Evolutionary conservation across 1,284 basidiomycete species (phyloP).

Genomic region (Boletus hoseneyae): DNA sequence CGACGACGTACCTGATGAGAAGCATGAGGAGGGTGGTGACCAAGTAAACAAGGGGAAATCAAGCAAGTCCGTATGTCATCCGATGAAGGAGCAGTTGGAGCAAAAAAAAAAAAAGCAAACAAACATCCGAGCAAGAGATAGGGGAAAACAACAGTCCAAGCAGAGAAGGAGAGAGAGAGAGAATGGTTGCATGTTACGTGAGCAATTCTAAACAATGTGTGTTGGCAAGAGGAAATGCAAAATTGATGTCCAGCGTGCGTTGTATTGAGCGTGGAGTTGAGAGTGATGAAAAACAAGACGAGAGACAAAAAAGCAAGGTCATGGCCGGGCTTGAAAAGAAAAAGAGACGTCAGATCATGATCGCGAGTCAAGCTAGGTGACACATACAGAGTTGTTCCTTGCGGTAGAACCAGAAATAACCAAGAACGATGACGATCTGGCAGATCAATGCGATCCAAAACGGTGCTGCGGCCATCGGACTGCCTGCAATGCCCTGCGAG

Average conservation of each 20-base stretch:
- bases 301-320: slow-evolving; percentile 5
- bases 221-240: background rate
- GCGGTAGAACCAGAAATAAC: slow-evolving; percentile 94
- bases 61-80: background rate
- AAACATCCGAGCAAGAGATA: background rate
- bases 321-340: slow-evolving; percentile 38
- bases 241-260: too few relatives aligned
- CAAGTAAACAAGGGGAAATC: background rate
- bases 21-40: too few relatives aligned
- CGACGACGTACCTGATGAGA: too few relatives aligned
- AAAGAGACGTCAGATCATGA: background rate
- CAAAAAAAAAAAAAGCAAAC: background rate
- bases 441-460: slow-evolving; percentile 87
- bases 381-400: slow-evolving; percentile 75
- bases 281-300: too few relatives aligned
- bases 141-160: background rate
- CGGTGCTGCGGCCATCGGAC: slow-evolving; percentile 73
- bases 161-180: background rate
- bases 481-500: slow-evolving; percentile 61
- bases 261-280: too few relatives aligned
- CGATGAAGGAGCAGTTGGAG: too few relatives aligned
- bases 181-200: background rate
- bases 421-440: slow-evolving; percentile 80
- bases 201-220: background rate
- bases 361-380: background rate